phyloP scores from a whole-genome alignment of 768 basidiomycete species.

The Hortiboletus campestris region DNA sequence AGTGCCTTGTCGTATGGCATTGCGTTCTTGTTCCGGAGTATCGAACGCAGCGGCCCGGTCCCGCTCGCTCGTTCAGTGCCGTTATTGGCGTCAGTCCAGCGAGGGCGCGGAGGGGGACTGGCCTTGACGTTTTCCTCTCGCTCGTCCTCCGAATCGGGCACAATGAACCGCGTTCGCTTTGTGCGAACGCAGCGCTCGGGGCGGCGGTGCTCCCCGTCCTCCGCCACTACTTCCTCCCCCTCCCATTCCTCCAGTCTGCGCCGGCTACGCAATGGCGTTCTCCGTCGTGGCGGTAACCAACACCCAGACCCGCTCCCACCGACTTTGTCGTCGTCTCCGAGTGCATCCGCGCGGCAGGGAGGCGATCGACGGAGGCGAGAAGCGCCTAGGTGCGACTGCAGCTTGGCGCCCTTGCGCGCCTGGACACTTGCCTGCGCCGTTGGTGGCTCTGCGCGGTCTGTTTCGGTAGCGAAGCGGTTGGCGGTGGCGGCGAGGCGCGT shows the following conservation, averaged over 20 bases:
- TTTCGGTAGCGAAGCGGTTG: not conserved
- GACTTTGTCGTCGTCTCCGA: not conserved
- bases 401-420: not conserved
- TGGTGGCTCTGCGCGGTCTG: not conserved
- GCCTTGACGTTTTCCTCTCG: not conserved
- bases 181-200: not conserved
- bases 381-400: not conserved
- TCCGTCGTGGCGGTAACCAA: not conserved
- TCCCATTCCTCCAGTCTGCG: not conserved
- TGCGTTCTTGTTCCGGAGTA: conserved; percentile 12
- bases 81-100: not conserved
- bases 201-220: not conserved
- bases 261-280: not conserved
- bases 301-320: not conserved
- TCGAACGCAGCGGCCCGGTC: conserved; percentile 9
- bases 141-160: conserved; percentile 2
- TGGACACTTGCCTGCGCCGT: conserved; percentile 4
- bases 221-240: not conserved
- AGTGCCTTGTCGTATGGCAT: conserved; percentile 9
- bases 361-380: not conserved
- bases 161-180: conserved; percentile 16
- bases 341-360: not conserved
- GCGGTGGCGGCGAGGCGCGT: no score
- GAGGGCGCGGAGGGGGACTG: not conserved
- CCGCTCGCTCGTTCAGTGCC: not conserved